These are phyloP conservation scores for Ceratobasidium sp. DNA, from an alignment of 1,284 basidiomycete species.

Conservation along the genomic window DNA sequence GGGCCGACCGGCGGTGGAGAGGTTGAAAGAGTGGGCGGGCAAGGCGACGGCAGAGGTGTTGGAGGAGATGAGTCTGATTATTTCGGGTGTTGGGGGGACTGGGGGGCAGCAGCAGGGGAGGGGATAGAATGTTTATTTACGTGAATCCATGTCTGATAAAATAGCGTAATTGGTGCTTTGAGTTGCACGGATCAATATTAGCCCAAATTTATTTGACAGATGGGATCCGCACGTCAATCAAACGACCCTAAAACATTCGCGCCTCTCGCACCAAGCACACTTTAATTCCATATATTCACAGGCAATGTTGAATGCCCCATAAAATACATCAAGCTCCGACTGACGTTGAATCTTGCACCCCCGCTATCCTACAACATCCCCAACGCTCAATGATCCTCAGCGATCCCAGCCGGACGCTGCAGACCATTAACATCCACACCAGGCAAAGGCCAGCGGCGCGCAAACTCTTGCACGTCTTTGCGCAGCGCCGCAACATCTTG, in stretches of 20 bases:
- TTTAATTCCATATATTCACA: slow-evolving; percentile 32
- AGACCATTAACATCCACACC: slow-evolving; percentile 81
- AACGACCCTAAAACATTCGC: background rate
- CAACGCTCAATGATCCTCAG: slow-evolving; percentile 18
- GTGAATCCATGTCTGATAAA: background rate
- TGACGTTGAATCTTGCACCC: slow-evolving; percentile 43
- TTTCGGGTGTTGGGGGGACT: background rate
- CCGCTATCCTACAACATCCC: background rate
- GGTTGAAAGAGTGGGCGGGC: slow-evolving; percentile 42
- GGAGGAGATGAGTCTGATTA: slow-evolving; percentile 30
- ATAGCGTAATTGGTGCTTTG: background rate
- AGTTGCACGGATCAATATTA: background rate
- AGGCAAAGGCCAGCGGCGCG: slow-evolving; percentile 90
- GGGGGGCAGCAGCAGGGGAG: background rate
- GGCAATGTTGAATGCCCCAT: slow-evolving; percentile 38
- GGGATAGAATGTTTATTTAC: background rate
- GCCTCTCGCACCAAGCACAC: background rate
- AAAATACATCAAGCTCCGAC: slow-evolving; percentile 35
- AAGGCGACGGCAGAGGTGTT: slow-evolving; percentile 10
- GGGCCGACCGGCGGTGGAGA: slow-evolving; percentile 24
- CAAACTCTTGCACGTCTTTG: slow-evolving; percentile 83
- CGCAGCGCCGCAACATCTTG: slow-evolving; percentile 78
- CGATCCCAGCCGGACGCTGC: slow-evolving; percentile 29
- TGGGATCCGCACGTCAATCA: background rate
- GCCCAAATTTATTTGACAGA: background rate